These are phyloP conservation scores for Paecilomyces formosus DNA, from an alignment of 2,329 filamentous ascomycete genomes.

Conservation along the genomic window DNA sequence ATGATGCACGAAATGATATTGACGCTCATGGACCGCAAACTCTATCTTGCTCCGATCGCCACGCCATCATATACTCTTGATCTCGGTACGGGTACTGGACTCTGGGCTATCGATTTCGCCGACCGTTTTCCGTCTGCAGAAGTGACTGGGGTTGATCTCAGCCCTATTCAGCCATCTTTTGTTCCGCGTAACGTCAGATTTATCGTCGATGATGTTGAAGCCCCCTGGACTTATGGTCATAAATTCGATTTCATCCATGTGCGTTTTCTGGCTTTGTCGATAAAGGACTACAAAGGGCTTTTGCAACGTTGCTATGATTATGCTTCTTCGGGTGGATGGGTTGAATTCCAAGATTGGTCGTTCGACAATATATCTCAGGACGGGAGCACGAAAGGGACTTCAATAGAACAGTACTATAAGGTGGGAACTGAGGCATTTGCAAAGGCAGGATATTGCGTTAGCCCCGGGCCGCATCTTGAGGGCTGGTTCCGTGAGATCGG, in stretches of 20 bases:
- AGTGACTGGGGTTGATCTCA: neutral
- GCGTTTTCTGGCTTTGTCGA: conserved; percentile 7
- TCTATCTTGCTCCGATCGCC: too few species aligned
- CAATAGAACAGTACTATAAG: neutral
- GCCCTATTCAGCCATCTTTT: neutral
- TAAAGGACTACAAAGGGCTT: conserved; percentile 7
- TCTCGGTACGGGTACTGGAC: too few species aligned
- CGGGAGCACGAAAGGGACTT: neutral
- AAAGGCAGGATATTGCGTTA: neutral
- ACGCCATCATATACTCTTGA: too few species aligned
- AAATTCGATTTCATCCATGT: conserved; percentile 13
- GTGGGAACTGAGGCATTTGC: neutral
- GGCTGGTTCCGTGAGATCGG: conserved; percentile 4
- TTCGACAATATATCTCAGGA: neutral
- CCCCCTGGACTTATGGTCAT: conserved; percentile 7
- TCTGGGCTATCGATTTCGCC: too few species aligned
- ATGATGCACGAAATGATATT: too few species aligned
- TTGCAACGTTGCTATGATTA: conserved; percentile 19
- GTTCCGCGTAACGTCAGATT: neutral
- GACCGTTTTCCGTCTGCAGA: too few species aligned
- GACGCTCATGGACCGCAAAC: too few species aligned
- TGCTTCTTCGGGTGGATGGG: conserved; percentile 4
- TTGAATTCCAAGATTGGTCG: conserved; percentile 7
- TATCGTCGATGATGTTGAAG: conserved; percentile 4
- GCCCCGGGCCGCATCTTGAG: neutral